Conservation (phyloP, 345 rosid genomes). For the Corchorus olitorius region DNA sequence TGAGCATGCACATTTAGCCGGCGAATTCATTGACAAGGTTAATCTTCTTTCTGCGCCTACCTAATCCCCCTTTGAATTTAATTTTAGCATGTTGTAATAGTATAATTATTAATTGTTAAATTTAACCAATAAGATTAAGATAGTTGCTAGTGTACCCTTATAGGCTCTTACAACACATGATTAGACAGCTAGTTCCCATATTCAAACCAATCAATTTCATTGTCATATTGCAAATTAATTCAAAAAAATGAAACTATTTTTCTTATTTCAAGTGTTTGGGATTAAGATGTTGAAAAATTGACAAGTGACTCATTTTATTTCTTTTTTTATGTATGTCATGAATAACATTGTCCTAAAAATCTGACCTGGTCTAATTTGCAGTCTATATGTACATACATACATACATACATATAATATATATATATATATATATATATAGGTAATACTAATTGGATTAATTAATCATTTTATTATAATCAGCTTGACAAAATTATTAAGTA, state of each 20-base stretch:
- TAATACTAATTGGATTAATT: background rate
- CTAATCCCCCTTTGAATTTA: background rate
- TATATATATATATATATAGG: too few species aligned
- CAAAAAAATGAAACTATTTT: background rate
- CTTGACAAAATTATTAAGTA: too few species aligned
- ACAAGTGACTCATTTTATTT: background rate
- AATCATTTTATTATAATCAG: too few species aligned
- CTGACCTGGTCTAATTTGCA: background rate
- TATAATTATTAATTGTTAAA: too few species aligned
- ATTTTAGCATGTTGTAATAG: too few species aligned
- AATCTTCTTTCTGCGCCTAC: background rate
- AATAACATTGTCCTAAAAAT: background rate
- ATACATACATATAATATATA: too few species aligned
- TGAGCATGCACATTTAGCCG: slow-evolving; percentile 41
- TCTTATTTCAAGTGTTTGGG: background rate
- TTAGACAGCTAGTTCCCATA: background rate
- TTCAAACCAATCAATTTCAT: too few species aligned
- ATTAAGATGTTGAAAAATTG: background rate
- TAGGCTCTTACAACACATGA: too few species aligned
- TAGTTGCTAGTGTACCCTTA: too few species aligned
- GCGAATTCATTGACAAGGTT: slow-evolving; percentile 50
- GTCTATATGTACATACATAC: too few species aligned
- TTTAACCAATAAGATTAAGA: too few species aligned
- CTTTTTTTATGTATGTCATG: background rate
- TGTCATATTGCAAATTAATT: background rate